Evolutionary conservation across 208 protist species (phyloP), one percentile per base, ranked within the genome.

Genomic region (Balamuthia mandrillaris): DNA sequence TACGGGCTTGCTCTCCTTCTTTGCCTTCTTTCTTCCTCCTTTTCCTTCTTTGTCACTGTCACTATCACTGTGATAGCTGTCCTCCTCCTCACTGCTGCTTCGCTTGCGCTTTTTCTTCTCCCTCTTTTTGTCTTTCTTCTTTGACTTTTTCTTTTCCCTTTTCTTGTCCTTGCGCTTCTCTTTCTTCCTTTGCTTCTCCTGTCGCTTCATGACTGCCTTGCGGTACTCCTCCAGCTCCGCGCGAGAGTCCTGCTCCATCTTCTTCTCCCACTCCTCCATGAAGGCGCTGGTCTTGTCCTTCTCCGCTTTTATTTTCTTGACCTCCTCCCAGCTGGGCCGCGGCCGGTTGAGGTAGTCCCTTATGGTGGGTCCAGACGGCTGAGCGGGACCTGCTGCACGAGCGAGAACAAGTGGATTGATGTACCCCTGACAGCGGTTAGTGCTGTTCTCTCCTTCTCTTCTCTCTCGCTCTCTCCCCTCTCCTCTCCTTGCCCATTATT

Each of bases 161-260:
- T 70, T 70, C 33, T 44, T 70, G 9, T 72, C 63, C n/a, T n/a
- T n/a, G n/a, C n/a, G n/a, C n/a, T n/a, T n/a, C n/a, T n/a, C n/a
- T 42, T 72, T 72, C 63, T 72, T 72, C 2, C 39, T 16, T 10
- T 72, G 24, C 14, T 72, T 12, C 9, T 72, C 63, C 14, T 29
- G 31, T 6, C n/a, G 4, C 63, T 72, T 72, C n/a, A 72, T 72
- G 39, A 72, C 63, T 4, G 42, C 39, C 63, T 72, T 35, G 31
- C 63, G 63, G 39, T 72, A 49, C 21, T 72, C 37, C 24, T 72
- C 63, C n/a, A 72, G 63, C 63, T 72, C 63, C 12, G 63, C 63
- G 0, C 63, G 63, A 35, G 39, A 72, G 35, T 12, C 63, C 24
- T 72, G 42, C 39, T 72, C 39, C 63, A 72, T 72, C 39, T 72